Conservation (phyloP, 2,329 filamentous ascomycete genomes). For the Phaeosphaeriaceae sp. region DNA sequence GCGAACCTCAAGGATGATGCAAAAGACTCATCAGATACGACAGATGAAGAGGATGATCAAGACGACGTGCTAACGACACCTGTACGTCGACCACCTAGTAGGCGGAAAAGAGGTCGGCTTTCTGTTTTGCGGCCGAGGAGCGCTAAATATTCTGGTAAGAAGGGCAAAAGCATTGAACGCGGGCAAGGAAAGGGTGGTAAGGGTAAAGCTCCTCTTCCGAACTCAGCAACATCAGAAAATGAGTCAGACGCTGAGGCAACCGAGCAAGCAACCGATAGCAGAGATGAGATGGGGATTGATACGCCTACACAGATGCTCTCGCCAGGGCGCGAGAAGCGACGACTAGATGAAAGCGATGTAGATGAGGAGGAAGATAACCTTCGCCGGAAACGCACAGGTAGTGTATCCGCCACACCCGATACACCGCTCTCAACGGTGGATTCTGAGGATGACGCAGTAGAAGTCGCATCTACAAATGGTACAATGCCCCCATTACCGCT, state of each 20-base stretch:
- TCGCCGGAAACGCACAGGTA: conserved; percentile 38
- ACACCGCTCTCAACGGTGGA: conserved; percentile 25
- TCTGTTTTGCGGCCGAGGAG: conserved; percentile 47
- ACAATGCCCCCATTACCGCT: conserved; percentile 33
- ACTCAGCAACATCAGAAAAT: conserved; percentile 20
- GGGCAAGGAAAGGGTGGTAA: conserved; percentile 27
- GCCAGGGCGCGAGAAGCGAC: conserved; percentile 36
- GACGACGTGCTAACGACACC: conserved; percentile 29
- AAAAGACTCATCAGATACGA: conserved; percentile 31
- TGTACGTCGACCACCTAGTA: conserved; percentile 21
- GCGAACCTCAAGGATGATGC: conserved; percentile 29
- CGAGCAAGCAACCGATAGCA: conserved; percentile 11
- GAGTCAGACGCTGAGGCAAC: conserved; percentile 19
- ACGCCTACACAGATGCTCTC: conserved; percentile 38
- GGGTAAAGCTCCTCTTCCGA: conserved; percentile 24
- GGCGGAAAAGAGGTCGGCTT: conserved; percentile 36
- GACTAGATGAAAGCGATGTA: conserved; percentile 22
- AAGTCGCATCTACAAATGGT: conserved; percentile 5
- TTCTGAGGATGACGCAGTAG: conserved; percentile 23
- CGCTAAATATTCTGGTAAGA: conserved; percentile 45
- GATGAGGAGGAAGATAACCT: conserved; percentile 21
- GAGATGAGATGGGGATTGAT: conserved; percentile 35
- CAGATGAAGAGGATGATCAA: conserved; percentile 29
- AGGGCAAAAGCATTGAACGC: conserved; percentile 22
- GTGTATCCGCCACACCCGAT: conserved; percentile 23